phyloP scores from a whole-genome alignment of 805 yeast species.

The Starmerella apis region DNA sequence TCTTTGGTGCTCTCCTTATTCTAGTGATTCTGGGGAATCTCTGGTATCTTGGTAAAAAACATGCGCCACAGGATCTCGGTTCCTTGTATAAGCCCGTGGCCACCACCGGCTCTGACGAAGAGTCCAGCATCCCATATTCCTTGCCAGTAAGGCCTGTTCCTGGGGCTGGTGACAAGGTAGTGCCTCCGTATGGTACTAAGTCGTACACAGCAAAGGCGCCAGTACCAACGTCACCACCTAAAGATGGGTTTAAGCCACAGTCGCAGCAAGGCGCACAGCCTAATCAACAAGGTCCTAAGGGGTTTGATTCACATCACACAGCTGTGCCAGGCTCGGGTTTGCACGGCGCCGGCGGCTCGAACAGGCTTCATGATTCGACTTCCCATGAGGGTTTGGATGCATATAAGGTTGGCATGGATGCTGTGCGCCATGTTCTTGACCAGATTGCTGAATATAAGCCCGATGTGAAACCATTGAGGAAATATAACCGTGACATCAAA shows the following conservation, averaged over 20 bases:
- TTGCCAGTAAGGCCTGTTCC: not conserved
- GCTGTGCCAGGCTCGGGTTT: no score
- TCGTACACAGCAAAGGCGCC: not conserved
- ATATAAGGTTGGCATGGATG: slow-evolving; percentile 9
- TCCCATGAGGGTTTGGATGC: not conserved
- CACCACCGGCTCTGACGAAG: not conserved
- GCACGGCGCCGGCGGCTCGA: slow-evolving; percentile 6
- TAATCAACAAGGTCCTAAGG: not conserved
- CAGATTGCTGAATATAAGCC: slow-evolving; percentile 4
- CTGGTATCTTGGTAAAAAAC: slow-evolving; percentile 10
- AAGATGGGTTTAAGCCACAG: not conserved
- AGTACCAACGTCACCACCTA: not conserved
- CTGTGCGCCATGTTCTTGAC: slow-evolving; percentile 7
- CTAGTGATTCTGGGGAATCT: slow-evolving; percentile 13
- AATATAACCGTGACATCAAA: slow-evolving; percentile 38
- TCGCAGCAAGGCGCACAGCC: not conserved
- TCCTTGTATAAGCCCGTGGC: not conserved
- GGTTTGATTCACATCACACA: not conserved
- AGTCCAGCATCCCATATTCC: not conserved
- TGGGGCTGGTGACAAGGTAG: not conserved
- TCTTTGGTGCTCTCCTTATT: slow-evolving; percentile 16
- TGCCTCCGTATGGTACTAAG: slow-evolving; percentile 3
- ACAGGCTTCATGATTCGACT: not conserved
- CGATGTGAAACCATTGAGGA: slow-evolving; percentile 34
- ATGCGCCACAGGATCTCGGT: not conserved